Base-by-base conservation (phyloP, 2,329 filamentous ascomycete genomes). In the Amauroascus niger region DNA sequence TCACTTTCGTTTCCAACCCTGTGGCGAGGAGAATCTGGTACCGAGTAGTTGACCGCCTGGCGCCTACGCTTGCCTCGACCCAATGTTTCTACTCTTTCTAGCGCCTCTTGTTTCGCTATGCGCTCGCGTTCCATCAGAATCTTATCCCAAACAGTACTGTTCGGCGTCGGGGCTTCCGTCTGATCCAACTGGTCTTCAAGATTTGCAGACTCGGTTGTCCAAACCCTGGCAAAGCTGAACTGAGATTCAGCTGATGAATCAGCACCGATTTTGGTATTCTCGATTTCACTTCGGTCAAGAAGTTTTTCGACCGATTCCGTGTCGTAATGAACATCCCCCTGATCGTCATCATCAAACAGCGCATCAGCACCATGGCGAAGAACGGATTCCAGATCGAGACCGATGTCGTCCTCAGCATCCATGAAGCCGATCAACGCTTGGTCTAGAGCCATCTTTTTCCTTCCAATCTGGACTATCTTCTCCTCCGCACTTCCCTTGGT, bases 391-490 rank as follows among this genome's bases (percentile, higher is more conserved):
- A 97, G 72, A 63, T 97, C 89, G 56, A 86, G 78, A 6, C 83
- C 82, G 7, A 81, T 82, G 35, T 91, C 80, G 2, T 53, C 51
- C n/a, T 90, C 84, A 1, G 82, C 80, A 54, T 90, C 88, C 80
- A 98, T 88, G 51, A 82, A 84, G 66, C 97, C 90, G 56, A 98
- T 96, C 18, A 98, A 79, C 1, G 93, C 87, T 67, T 97, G 90
- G 62, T 98, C 93, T 0, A 98, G 79, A 0, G 88, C 88, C 82
- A 98, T 88, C 72, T 98, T 98, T 70, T 88, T 94, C 62, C 88
- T 86, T 5, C 93, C 93, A 61, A 95, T 88, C 67, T 96, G 88
- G 75, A 97, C 86, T 52, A 98, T 97, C 65, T 91, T 90, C 70
- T 98, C 93, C 67, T 98, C 93, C 0, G 86, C 88, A 26, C 85